Conservation (phyloP, 1,284 basidiomycete species). For the Cystobasidiaceae sp. region DNA sequence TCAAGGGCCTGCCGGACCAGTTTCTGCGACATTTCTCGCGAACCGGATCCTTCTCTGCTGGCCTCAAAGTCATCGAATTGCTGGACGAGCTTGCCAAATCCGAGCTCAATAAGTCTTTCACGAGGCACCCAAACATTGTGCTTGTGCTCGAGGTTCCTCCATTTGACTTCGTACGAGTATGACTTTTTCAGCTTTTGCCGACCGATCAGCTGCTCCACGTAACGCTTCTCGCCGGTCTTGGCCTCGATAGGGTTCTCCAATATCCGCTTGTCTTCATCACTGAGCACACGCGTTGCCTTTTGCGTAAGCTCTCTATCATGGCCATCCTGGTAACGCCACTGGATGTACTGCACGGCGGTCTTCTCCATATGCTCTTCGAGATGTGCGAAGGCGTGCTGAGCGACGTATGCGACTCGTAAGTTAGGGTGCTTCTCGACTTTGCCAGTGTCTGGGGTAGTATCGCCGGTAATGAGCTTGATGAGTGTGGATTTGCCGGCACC, state of each 20-base stretch:
- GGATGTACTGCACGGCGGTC: constrained; percentile 91
- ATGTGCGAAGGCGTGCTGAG: constrained; percentile 96
- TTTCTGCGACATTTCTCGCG: constrained; percentile 72
- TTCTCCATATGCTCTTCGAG: constrained; percentile 83
- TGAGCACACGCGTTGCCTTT: constrained; percentile 83
- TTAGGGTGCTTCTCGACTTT: constrained; percentile 94
- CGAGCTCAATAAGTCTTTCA: constrained; percentile 79
- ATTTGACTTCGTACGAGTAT: constrained; percentile 62
- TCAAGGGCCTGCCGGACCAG: constrained; percentile 83
- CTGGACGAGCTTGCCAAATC: constrained; percentile 84
- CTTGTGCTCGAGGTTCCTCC: constrained; percentile 86
- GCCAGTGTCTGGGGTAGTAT: constrained; percentile 87
- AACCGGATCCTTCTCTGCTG: constrained; percentile 84
- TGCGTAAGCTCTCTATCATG: constrained; percentile 93
- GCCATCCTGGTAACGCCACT: constrained; percentile 99
- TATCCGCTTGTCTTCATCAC: constrained; percentile 75
- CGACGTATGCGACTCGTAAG: constrained; percentile 93
- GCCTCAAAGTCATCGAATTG: constrained; percentile 97
- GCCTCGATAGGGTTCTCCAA: constrained; percentile 87
- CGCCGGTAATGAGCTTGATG: constrained; percentile 93
- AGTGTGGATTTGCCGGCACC: constrained; percentile 94
- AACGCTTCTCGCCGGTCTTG: constrained; percentile 83
- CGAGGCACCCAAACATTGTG: constrained; percentile 92
- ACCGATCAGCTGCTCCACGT: constrained; percentile 84
- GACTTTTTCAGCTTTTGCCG: constrained; percentile 93